These are phyloP conservation scores for Fraxinus cuspidata DNA, from an alignment of 257 asterid species.

Conservation along the genomic window DNA sequence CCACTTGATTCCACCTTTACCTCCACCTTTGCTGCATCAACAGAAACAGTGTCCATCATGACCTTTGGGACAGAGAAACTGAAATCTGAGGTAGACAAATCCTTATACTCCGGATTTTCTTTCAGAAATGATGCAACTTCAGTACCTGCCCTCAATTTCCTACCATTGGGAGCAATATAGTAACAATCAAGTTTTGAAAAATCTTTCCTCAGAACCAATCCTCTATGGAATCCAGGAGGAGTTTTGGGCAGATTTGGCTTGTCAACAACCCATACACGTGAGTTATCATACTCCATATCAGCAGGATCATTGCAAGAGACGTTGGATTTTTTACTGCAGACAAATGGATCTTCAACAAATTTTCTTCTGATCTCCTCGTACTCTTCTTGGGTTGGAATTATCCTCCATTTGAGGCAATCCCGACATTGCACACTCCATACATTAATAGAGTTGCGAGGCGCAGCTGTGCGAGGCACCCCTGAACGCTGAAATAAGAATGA, in stretches of 20 bases:
- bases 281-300: constrained; percentile 44
- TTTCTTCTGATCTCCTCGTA: constrained; percentile 58
- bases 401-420: constrained; percentile 49
- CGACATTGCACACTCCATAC: constrained; percentile 49
- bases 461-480: background rate
- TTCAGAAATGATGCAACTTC: constrained; percentile 46
- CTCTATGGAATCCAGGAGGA: constrained; percentile 55
- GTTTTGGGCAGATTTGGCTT: constrained; percentile 58
- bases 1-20: constrained; percentile 1
- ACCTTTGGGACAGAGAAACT: constrained; percentile 53
- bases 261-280: constrained; percentile 57
- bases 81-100: constrained; percentile 40
- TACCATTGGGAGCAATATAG: constrained; percentile 49
- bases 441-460: background rate
- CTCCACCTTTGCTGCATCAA: constrained; percentile 1
- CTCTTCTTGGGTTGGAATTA: constrained; percentile 38
- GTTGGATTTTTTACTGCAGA: constrained; percentile 36
- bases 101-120: constrained; percentile 36
- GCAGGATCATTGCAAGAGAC: constrained; percentile 47
- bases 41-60: constrained; percentile 39
- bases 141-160: constrained; percentile 36
- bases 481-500: constrained; percentile 3
- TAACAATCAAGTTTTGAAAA: constrained; percentile 21
- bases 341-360: constrained; percentile 48
- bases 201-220: constrained; percentile 39